Percentiles rank a stretch among this genome's conserved stretches.
phyloP scores from a whole-genome alignment of 768 basidiomycete genomes.

The Lepiota venenata region DNA sequence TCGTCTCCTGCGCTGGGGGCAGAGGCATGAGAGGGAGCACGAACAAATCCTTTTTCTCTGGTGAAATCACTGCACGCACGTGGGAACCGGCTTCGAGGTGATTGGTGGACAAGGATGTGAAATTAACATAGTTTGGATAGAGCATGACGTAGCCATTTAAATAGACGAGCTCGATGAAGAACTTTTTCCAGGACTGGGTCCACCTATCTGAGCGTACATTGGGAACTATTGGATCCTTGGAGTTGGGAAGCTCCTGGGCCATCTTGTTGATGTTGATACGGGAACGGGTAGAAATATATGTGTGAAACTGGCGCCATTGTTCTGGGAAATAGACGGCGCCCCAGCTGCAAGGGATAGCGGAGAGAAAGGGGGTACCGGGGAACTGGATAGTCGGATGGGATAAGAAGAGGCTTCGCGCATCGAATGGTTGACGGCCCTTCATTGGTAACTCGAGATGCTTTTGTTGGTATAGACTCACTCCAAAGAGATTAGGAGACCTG shows the following conservation, averaged over 20 bases:
- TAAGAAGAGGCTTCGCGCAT: constrained; percentile 59
- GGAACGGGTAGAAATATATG: constrained; percentile 70
- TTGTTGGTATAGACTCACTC: constrained; percentile 85
- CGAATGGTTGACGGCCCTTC: constrained; percentile 63
- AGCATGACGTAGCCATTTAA: constrained; percentile 85
- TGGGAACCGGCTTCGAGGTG: constrained; percentile 85
- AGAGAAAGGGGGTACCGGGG: constrained; percentile 70
- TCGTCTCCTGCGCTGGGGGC: constrained; percentile 11
- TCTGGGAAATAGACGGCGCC: constrained; percentile 89
- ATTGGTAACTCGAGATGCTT: constrained; percentile 74
- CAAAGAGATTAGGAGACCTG: constrained; percentile 54
- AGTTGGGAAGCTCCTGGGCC: constrained; percentile 16
- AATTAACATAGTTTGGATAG: constrained; percentile 78
- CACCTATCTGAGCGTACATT: constrained; percentile 77
- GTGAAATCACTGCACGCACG: constrained; percentile 53
- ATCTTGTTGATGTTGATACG: constrained; percentile 37
- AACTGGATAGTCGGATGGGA: constrained; percentile 28
- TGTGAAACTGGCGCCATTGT: constrained; percentile 85
- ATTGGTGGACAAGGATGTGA: constrained; percentile 82
- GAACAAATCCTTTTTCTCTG: constrained; percentile 62
- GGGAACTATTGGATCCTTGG: constrained; percentile 53
- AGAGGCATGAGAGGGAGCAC: constrained; percentile 66
- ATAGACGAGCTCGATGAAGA: constrained; percentile 83
- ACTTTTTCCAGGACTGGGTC: constrained; percentile 85
- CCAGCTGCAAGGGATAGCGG: constrained; percentile 89